phyloP scores from a whole-genome alignment of 257 asterid species.

The Jaltomata sinuosa region DNA sequence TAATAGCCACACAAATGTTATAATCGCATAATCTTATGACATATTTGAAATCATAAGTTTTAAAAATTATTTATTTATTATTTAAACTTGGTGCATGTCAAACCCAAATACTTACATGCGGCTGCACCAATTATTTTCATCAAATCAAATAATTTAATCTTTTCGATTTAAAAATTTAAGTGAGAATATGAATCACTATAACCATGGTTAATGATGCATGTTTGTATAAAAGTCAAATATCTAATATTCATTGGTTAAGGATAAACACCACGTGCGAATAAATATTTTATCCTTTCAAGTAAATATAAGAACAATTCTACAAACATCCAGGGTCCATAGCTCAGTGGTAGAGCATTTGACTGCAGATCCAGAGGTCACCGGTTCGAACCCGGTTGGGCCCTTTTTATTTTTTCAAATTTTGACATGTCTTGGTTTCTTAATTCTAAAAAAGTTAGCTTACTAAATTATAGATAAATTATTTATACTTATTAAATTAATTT shows the following conservation, averaged over 20 bases:
- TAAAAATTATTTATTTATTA: background rate
- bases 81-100: too few species aligned
- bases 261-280: background rate
- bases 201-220: background rate
- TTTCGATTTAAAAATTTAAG: background rate
- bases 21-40: background rate
- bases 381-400: conserved; percentile 41
- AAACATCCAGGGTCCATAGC: conserved; percentile 34
- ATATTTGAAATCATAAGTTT: fast-evolving
- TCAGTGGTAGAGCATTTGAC: conserved; percentile 91
- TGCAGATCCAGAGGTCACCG: conserved; percentile 46
- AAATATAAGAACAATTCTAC: background rate
- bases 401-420: background rate
- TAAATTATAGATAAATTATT: background rate
- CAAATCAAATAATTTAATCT: background rate
- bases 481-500: background rate
- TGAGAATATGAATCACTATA: background rate
- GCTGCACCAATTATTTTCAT: background rate
- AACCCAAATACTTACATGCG: too few species aligned
- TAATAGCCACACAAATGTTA: background rate
- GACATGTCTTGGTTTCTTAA: background rate
- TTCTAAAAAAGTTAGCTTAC: background rate
- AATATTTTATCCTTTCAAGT: background rate
- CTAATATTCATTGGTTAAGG: background rate
- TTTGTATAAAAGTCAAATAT: background rate